Evolutionary conservation across 495 filamentous ascomycete genomes (phyloP).

Genomic region (Lasiosphaeria hispida): DNA sequence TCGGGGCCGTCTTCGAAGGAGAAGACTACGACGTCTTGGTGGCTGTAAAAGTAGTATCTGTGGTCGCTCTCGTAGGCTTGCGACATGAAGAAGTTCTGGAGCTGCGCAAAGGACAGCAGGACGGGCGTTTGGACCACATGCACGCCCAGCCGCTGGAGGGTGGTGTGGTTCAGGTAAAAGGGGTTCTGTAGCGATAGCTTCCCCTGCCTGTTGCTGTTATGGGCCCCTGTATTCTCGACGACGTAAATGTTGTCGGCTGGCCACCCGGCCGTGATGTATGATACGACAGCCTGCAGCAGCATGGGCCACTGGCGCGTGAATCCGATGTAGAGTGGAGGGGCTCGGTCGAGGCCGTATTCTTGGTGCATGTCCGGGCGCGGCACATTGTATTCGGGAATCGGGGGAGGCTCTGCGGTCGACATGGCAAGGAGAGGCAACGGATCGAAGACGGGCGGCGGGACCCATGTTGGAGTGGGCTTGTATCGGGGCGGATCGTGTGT

Average conservation of each 20-base stretch:
- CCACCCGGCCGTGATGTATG: slow-evolving; percentile 62
- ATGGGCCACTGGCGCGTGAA: slow-evolving; percentile 61
- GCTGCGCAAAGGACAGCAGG: slow-evolving; percentile 57
- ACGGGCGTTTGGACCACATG: slow-evolving; percentile 56
- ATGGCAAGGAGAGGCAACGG: slow-evolving; percentile 36
- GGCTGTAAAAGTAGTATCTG: slow-evolving; percentile 59
- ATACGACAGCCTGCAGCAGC: slow-evolving; percentile 57
- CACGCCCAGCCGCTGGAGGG: slow-evolving; percentile 50
- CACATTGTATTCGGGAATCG: slow-evolving; percentile 43
- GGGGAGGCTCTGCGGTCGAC: slow-evolving; percentile 37
- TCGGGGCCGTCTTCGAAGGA: slow-evolving; percentile 48
- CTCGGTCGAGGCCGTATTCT: slow-evolving; percentile 33
- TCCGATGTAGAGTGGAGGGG: slow-evolving; percentile 57
- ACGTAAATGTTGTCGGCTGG: slow-evolving; percentile 58
- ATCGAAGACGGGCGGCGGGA: slow-evolving; percentile 31
- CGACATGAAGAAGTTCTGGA: slow-evolving; percentile 58
- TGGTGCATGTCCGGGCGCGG: slow-evolving; percentile 32
- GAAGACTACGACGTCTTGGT: slow-evolving; percentile 57
- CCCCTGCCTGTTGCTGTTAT: slow-evolving; percentile 51
- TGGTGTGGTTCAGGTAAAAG: slow-evolving; percentile 56
- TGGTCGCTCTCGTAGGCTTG: slow-evolving; percentile 56
- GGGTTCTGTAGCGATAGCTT: slow-evolving; percentile 55
- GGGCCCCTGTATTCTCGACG: slow-evolving; percentile 61
- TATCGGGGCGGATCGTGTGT: slow-evolving; percentile 33
- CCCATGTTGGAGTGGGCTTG: slow-evolving; percentile 32